Conservation (phyloP, 208 protist genomes). For the Trypanosoma vivax region DNA sequence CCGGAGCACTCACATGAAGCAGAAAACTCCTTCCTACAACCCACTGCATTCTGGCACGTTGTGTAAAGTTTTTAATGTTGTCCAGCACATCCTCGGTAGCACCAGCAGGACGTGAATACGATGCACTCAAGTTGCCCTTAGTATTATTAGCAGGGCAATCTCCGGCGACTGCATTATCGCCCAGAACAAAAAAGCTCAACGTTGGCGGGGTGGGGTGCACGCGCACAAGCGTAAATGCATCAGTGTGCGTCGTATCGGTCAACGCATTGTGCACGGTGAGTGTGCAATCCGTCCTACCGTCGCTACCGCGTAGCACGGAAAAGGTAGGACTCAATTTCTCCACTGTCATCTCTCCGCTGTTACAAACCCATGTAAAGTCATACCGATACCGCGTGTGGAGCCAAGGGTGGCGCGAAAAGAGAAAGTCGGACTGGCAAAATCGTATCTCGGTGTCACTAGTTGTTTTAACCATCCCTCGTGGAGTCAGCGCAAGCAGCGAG, state of each 20-base stretch:
- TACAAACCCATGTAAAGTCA: constrained; percentile 61
- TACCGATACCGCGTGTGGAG: constrained; percentile 54
- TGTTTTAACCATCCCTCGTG: constrained; percentile 35
- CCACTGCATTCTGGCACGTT: constrained; percentile 15
- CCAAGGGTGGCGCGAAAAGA: constrained; percentile 71
- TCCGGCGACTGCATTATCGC: constrained; percentile 38
- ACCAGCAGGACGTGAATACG: neutral
- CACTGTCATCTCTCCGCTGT: constrained; percentile 19
- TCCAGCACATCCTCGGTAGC: neutral
- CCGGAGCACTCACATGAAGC: constrained; percentile 55
- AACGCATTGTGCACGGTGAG: constrained; percentile 57
- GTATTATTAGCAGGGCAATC: constrained; percentile 1
- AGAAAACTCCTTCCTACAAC: constrained; percentile 55
- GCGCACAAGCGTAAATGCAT: constrained; percentile 55
- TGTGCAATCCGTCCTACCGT: constrained; percentile 34
- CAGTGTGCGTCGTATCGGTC: constrained; percentile 45
- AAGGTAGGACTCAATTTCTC: constrained; percentile 39
- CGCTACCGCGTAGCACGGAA: constrained; percentile 41
- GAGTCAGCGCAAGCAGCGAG: constrained; percentile 56
- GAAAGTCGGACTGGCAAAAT: constrained; percentile 58
- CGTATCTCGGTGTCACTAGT: constrained; percentile 48
- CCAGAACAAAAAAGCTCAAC: constrained; percentile 41
- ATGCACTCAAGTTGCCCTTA: neutral
- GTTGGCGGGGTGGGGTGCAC: constrained; percentile 48
- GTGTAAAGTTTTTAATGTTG: neutral